Base-by-base conservation (phyloP, 805 yeast genomes). In the Kuraishia ogatae region DNA sequence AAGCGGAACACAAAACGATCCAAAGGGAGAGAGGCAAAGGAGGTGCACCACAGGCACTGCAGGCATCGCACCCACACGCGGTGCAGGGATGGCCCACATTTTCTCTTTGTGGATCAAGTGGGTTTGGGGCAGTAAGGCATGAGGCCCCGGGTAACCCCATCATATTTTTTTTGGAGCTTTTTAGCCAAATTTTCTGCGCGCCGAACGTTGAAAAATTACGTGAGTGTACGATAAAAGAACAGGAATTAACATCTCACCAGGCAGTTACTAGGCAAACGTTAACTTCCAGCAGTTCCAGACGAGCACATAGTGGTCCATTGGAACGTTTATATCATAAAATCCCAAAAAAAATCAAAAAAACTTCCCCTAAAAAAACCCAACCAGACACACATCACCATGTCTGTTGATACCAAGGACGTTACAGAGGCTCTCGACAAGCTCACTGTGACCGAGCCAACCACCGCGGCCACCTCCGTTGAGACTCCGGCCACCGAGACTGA, bases 401-500 rank as follows among this genome's bases (percentile, higher is more conserved):
- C 54, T 54, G 53, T 52, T 46, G 53, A 52, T 43, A 24, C 53
- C 7, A 52, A 52, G 22, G 50, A 52, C 8, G 53, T 52, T 22
- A 46, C 49, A 10, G 53, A 46, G 21, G 39, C 50, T 39, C 53
- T 52, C 13, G 53, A 52, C 50, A 52, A 52, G 50, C 53, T 52
- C n/a, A 24, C 46, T 49, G 50, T 52, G 21, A 43, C 43, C 5
- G 43, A 35, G 43, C 43, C 43, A 35, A 15, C 43, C 13, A 15
- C 61, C 48, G 56, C 68, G 50, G 50, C 50, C 26, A 23, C 26
- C 10, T 8, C 50, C 26, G 13, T 15, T 21, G 50, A 47, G 50
- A n/a, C 26, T 13, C 56, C 59, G 19, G 58, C 67, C 29, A 22
- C 48, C 39, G 63, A 62, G 51, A 68, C 60, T 57, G 72, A 67